Conservation (phyloP, 805 yeast species). For the Saccharomyces mikatae region DNA sequence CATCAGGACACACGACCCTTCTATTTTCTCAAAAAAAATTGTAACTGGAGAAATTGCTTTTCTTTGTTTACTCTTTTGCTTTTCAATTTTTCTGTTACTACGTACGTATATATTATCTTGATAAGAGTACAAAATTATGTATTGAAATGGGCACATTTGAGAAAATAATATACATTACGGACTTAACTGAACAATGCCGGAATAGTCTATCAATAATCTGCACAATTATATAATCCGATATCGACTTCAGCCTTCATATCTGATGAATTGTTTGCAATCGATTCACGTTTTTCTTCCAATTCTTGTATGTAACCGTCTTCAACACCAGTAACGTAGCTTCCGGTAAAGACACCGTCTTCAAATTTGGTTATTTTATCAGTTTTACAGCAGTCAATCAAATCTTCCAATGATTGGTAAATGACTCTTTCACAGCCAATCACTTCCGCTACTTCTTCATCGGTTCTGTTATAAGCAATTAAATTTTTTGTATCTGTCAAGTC, state of each 20-base stretch:
- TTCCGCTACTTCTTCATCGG: slow-evolving; percentile 65
- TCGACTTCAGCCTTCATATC: slow-evolving; percentile 78
- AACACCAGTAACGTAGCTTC: slow-evolving; percentile 88
- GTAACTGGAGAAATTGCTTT: background rate
- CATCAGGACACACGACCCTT: background rate
- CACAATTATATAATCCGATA: slow-evolving; percentile 52
- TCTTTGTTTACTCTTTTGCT: background rate
- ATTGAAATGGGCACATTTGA: background rate
- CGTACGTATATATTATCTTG: background rate
- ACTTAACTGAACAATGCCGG: background rate
- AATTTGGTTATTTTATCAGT: slow-evolving; percentile 43
- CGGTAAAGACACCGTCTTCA: slow-evolving; percentile 96
- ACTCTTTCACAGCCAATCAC: slow-evolving; percentile 87
- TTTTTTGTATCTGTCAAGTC: slow-evolving; percentile 95
- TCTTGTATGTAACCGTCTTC: slow-evolving; percentile 76
- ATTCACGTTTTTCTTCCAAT: slow-evolving; percentile 67
- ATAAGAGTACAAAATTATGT: background rate
- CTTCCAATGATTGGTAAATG: slow-evolving; percentile 78
- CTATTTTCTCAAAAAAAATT: background rate
- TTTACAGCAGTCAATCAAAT: slow-evolving; percentile 72
- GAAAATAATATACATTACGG: background rate
- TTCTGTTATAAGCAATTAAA: slow-evolving; percentile 75
- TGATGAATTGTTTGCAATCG: slow-evolving; percentile 48
- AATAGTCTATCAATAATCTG: slow-evolving; percentile 36
- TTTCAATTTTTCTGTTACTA: background rate